Conservation (phyloP, 148 eudicot species). For the Rhododendron simsii region DNA sequence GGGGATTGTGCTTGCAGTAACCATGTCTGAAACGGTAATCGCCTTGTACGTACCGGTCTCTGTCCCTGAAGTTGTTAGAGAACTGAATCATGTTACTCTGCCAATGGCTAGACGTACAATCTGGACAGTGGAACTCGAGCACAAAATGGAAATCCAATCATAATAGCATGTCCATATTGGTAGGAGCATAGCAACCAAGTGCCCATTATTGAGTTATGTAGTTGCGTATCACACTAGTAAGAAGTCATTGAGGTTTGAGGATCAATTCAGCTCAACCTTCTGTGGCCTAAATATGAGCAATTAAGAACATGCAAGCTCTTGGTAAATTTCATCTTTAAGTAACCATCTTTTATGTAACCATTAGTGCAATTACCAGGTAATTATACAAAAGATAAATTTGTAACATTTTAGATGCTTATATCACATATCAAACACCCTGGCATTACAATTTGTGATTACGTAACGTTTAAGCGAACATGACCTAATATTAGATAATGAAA, state of each 20-base stretch:
- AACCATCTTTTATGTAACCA: background rate
- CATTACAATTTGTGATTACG: background rate
- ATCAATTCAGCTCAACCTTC: background rate
- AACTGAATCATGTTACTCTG: background rate
- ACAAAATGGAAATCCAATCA: background rate
- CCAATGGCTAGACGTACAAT: background rate
- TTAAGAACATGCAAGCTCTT: background rate
- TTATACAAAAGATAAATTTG: background rate
- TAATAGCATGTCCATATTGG: background rate
- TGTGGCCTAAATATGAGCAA: background rate
- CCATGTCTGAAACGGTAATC: conserved; percentile 94
- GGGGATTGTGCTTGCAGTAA: conserved; percentile 92
- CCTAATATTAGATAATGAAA: background rate
- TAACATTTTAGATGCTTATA: background rate
- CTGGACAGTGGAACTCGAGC: background rate
- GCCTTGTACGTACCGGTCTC: conserved; percentile 94
- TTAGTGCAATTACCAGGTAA: background rate
- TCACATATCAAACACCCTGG: background rate
- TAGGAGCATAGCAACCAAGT: background rate
- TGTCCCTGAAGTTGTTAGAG: conserved; percentile 52
- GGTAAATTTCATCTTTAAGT: background rate
- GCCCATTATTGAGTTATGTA: background rate
- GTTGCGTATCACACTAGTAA: background rate
- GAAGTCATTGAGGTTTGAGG: background rate
- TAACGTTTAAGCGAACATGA: background rate